A percentile compares a stretch with the other conserved stretches of the same genome.
Conservation (phyloP, 306 rosid genomes). For the Begonia fuchsioides region DNA sequence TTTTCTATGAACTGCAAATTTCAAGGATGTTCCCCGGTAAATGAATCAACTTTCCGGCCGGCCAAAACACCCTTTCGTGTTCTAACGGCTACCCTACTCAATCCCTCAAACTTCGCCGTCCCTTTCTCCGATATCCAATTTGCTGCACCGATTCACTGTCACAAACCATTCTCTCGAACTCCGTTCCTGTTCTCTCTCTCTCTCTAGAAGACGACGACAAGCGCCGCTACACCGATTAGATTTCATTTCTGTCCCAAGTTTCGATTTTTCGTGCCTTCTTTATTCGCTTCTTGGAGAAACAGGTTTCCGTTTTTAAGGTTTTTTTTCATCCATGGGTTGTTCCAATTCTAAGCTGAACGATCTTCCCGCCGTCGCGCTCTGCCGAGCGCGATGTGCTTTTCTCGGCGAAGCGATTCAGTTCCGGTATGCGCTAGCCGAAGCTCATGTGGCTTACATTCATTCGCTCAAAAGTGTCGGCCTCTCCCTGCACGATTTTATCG, state of each 20-base stretch:
- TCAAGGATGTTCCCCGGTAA: no score
- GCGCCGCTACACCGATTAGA: background rate
- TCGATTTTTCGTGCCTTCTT: background rate
- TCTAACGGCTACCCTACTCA: no score
- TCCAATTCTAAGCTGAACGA: slow-evolving; percentile 80
- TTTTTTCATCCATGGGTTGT: slow-evolving; percentile 46
- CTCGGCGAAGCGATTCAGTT: slow-evolving; percentile 69
- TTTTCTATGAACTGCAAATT: no score
- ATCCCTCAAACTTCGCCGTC: no score
- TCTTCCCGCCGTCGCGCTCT: slow-evolving; percentile 64
- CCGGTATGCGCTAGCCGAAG: slow-evolving; percentile 49
- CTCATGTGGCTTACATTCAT: slow-evolving; percentile 52
- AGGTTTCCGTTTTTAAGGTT: background rate
- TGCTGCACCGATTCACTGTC: no score
- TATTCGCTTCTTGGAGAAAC: background rate
- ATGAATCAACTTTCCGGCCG: no score
- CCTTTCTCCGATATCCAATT: no score
- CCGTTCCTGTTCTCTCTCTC: background rate
- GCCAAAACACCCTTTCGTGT: no score
- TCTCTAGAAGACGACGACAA: background rate
- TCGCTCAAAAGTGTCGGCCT: slow-evolving; percentile 51
- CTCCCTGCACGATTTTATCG: slow-evolving; percentile 47
- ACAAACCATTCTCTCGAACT: no score
- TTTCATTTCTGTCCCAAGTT: background rate
- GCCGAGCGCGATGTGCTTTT: slow-evolving; percentile 53